Evolutionary conservation across 345 rosid species (phyloP).

Genomic region (Rhodamnia rubescens): DNA sequence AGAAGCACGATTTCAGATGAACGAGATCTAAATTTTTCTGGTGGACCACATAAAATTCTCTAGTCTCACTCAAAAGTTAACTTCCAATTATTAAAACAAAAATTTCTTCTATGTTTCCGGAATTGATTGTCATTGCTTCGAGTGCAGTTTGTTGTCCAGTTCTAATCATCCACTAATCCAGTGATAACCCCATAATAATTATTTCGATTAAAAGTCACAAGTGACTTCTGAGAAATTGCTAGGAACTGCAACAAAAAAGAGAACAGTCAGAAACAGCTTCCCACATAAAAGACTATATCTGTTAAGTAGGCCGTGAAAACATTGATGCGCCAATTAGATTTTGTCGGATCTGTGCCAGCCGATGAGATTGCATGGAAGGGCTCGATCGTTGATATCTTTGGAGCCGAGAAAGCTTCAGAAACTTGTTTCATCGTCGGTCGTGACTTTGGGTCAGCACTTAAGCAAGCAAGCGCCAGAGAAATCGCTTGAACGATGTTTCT

Average conservation of each 20-base stretch:
- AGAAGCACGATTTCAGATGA: neutral
- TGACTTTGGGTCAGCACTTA: neutral
- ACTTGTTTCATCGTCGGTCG: conserved; percentile 3
- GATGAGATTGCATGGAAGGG: neutral
- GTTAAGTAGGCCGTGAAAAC: neutral
- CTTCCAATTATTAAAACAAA: neutral
- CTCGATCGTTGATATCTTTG: neutral
- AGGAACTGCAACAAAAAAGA: too few species aligned
- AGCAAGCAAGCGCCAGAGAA: conserved; percentile 6
- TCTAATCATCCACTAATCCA: too few species aligned
- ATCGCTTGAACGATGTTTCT: neutral
- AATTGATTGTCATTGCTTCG: too few species aligned
- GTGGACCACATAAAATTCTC: neutral
- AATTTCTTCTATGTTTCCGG: too few species aligned
- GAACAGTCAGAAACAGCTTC: too few species aligned
- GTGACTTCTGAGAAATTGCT: too few species aligned
- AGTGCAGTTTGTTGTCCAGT: too few species aligned
- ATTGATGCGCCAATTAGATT: neutral
- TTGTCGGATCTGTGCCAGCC: neutral
- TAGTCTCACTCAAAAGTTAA: neutral
- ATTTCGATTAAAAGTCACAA: too few species aligned
- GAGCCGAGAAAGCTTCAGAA: neutral
- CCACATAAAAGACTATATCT: too few species aligned
- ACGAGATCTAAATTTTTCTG: neutral
- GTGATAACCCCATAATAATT: too few species aligned